Conservation (phyloP, 345 rosid species). For the Cardamine resedifolia region DNA sequence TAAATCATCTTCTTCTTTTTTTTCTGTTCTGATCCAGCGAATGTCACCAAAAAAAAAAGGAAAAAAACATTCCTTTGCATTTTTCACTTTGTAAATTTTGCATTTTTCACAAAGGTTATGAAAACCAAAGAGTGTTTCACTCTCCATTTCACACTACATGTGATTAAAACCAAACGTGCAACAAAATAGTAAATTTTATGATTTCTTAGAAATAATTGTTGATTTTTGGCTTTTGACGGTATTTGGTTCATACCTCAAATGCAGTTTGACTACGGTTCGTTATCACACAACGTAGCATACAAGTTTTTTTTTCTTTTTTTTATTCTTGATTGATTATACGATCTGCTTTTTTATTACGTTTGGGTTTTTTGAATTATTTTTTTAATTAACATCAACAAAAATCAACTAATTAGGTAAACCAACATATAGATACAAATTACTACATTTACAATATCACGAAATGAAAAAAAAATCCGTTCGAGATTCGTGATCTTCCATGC, state of each 20-base stretch:
- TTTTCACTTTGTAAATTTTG: conserved; percentile 9
- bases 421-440: background rate
- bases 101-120: conserved; percentile 4
- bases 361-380: too few species aligned
- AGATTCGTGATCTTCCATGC: conserved; percentile 3
- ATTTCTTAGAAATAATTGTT: background rate
- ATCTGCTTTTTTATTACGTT: background rate
- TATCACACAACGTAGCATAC: background rate
- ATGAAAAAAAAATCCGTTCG: background rate
- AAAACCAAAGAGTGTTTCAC: conserved; percentile 6
- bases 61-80: conserved; percentile 31
- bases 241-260: background rate
- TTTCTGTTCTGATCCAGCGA: conserved; percentile 15
- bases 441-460: conserved; percentile 6
- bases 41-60: background rate
- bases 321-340: background rate
- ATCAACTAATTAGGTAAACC: background rate
- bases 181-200: background rate
- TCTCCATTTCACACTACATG: conserved; percentile 1
- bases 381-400: background rate
- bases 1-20: background rate
- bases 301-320: background rate
- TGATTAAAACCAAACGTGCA: conserved; percentile 1
- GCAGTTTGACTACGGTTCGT: background rate
- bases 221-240: background rate